Conservation (phyloP, 2,329 filamentous ascomycete species). For the Calonectria pteridis region DNA sequence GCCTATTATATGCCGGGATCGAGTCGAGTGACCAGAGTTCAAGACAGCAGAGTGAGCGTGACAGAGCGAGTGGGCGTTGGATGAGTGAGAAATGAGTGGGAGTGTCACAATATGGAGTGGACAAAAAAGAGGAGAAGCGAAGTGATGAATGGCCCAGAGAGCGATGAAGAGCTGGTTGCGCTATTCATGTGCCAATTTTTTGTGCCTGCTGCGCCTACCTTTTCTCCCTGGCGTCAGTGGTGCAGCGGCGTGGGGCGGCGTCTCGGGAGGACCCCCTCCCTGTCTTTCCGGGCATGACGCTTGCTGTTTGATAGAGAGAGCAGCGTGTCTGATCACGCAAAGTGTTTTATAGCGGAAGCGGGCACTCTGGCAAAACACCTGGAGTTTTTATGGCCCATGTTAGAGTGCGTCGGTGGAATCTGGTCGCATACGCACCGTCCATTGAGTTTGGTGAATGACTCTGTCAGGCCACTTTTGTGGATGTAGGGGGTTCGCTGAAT, state of each 20-base stretch:
- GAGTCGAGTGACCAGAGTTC: constrained; percentile 4
- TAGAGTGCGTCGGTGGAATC: neutral
- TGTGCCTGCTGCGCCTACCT: constrained; percentile 15
- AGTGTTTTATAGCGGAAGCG: neutral
- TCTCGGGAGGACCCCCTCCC: constrained; percentile 20
- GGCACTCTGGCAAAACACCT: too few species aligned
- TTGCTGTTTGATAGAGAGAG: neutral
- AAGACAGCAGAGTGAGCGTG: neutral
- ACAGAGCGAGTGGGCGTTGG: neutral
- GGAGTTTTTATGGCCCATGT: neutral
- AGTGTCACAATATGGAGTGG: constrained; percentile 11
- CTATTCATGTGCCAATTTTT: constrained; percentile 41
- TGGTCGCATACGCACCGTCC: neutral
- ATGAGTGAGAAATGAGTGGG: constrained; percentile 9
- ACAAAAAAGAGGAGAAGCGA: constrained; percentile 27
- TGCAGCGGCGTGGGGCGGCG: constrained; percentile 14
- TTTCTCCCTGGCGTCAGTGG: constrained; percentile 25
- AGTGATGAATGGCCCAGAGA: neutral
- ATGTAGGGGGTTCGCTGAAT: neutral
- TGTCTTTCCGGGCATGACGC: neutral
- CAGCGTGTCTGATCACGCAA: neutral
- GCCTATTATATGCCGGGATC: constrained; percentile 18
- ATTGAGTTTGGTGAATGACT: neutral
- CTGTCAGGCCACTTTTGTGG: constrained; percentile 1
- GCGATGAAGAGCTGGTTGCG: constrained; percentile 20